A percentile compares a stretch with the other conserved stretches of the same genome.
phyloP scores from a whole-genome alignment of 129 eudicot genomes.

The Glebionis coronaria region DNA sequence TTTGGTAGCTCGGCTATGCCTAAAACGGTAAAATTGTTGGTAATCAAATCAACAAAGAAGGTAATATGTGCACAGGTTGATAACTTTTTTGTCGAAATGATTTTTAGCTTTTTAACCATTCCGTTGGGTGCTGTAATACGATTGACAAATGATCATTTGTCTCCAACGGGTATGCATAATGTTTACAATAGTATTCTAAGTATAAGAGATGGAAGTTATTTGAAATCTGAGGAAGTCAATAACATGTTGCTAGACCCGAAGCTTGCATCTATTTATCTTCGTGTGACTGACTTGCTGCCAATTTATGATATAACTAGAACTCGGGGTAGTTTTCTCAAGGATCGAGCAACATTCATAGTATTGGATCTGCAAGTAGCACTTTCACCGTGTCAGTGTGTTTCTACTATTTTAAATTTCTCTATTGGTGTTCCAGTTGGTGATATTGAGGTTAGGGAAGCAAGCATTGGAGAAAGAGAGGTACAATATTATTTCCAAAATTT shows the following conservation, averaged over 20 bases:
- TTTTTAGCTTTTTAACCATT: slow-evolving; percentile 31
- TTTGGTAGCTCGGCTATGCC: background rate
- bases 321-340: slow-evolving; percentile 24
- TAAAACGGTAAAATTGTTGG: slow-evolving; percentile 21
- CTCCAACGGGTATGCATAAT: slow-evolving; percentile 22
- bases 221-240: slow-evolving; percentile 27
- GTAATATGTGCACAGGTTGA: background rate
- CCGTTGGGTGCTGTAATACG: slow-evolving; percentile 23
- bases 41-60: slow-evolving; percentile 35
- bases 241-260: slow-evolving; percentile 23
- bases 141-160: background rate
- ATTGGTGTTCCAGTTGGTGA: no score
- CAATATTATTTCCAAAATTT: no score
- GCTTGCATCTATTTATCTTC: slow-evolving; percentile 13
- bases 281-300: background rate
- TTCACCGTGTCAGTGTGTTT: no score
- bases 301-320: background rate
- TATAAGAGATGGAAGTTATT: slow-evolving; percentile 22
- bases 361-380: background rate
- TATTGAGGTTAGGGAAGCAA: no score
- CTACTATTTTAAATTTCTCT: no score
- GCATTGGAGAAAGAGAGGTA: no score
- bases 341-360: slow-evolving; percentile 20
- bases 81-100: slow-evolving; percentile 41
- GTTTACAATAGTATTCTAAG: slow-evolving; percentile 27